Conservation (phyloP, 495 filamentous ascomycete species). For the Aspergillus conjunctus region DNA sequence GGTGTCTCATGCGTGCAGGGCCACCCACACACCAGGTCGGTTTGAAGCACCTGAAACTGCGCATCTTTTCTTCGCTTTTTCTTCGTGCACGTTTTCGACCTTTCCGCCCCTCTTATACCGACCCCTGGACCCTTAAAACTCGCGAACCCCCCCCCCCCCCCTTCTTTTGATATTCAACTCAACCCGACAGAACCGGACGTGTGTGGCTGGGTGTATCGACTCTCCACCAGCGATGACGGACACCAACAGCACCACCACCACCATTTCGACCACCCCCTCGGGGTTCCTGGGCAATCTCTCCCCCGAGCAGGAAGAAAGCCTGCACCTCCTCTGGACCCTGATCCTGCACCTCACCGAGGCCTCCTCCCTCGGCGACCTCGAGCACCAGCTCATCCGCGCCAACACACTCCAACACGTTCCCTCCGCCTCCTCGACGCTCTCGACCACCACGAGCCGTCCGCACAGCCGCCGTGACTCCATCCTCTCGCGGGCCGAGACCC, state of each 20-base stretch:
- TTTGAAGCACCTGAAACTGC: too few species aligned
- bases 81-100: too few species aligned
- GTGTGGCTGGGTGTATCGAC: too few species aligned
- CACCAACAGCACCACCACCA: neutral
- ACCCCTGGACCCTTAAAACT: too few species aligned
- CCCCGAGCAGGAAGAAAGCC: neutral
- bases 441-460: neutral
- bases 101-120: too few species aligned
- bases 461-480: slow-evolving; percentile 13
- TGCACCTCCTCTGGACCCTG: slow-evolving; percentile 14
- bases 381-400: slow-evolving; percentile 8
- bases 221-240: too few species aligned
- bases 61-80: too few species aligned
- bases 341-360: slow-evolving; percentile 16
- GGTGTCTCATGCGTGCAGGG: too few species aligned
- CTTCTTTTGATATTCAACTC: too few species aligned
- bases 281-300: slow-evolving; percentile 12
- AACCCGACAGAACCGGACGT: too few species aligned
- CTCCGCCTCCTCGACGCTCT: neutral
- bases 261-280: neutral
- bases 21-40: too few species aligned
- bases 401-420: slow-evolving; percentile 4
- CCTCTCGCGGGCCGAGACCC: neutral
- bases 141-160: too few species aligned
- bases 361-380: slow-evolving; percentile 15